phyloP scores from a whole-genome alignment of 805 yeast species.

The Metschnikowia lachancei region DNA sequence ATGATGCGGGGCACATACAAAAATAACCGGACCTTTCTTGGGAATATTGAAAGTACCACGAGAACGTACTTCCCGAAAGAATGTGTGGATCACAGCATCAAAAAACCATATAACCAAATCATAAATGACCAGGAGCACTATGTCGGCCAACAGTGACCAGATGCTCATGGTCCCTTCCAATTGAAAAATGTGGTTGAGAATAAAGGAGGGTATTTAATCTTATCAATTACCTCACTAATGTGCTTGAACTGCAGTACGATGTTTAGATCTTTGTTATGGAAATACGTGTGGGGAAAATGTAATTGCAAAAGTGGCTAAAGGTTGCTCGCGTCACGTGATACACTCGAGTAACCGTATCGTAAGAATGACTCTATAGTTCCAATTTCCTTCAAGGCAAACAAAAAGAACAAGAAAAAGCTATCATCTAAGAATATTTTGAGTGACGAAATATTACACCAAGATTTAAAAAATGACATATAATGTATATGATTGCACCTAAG shows the following conservation, averaged over 20 bases:
- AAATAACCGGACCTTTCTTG: constrained; percentile 34
- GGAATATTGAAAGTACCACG: constrained; percentile 42
- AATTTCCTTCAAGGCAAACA: too few species aligned
- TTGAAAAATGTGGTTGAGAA: too few species aligned
- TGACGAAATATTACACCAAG: too few species aligned
- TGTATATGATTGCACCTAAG: too few species aligned
- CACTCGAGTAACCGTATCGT: too few species aligned
- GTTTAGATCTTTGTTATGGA: not conserved
- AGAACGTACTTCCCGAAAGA: constrained; percentile 39
- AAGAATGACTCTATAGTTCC: too few species aligned
- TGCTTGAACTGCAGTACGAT: not conserved
- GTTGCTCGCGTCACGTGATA: constrained; percentile 1
- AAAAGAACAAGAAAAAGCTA: too few species aligned
- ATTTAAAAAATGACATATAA: not conserved
- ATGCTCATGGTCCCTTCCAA: not conserved
- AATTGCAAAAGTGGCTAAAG: not conserved
- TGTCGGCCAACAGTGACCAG: not conserved
- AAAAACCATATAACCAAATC: constrained; percentile 36
- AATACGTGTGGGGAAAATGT: not conserved
- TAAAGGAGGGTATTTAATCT: too few species aligned
- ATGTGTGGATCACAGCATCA: constrained; percentile 36
- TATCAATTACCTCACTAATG: too few species aligned
- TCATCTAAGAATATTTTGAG: too few species aligned
- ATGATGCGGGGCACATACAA: constrained; percentile 45
- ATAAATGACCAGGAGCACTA: constrained; percentile 17